Percentiles rank a stretch among this genome's conserved stretches.
These are phyloP conservation scores for Castanea mollissima DNA, from an alignment of 306 rosid species.

Conservation along the genomic window DNA sequence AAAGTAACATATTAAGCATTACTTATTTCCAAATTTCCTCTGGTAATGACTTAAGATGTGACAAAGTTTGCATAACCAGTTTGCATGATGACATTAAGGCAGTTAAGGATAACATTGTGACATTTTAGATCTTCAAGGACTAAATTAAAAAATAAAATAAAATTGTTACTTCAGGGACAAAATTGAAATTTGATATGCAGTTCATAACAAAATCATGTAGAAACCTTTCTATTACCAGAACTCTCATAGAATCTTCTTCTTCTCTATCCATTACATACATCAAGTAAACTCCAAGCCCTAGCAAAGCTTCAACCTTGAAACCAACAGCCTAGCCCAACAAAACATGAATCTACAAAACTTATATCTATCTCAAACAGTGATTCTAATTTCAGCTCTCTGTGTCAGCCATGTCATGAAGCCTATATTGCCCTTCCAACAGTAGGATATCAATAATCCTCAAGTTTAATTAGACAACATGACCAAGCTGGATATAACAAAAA, in stretches of 20 bases:
- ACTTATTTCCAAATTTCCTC: too few relatives aligned
- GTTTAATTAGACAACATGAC: not conserved
- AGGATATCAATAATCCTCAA: not conserved
- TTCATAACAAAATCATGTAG: too few relatives aligned
- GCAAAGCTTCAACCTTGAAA: not conserved
- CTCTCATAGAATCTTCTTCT: not conserved
- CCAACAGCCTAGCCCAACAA: not conserved
- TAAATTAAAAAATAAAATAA: too few relatives aligned
- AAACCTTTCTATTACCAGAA: not conserved
- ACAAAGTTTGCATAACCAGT: too few relatives aligned
- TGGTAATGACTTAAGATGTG: too few relatives aligned
- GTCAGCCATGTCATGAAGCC: not conserved
- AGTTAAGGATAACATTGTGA: too few relatives aligned
- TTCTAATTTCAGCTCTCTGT: not conserved
- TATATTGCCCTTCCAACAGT: not conserved
- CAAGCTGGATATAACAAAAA: not conserved
- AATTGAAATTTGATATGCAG: too few relatives aligned
- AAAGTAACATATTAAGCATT: too few relatives aligned
- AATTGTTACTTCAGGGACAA: too few relatives aligned
- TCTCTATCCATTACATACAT: not conserved
- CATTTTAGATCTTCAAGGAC: too few relatives aligned
- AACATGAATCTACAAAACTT: not conserved
- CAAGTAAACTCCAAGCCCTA: not conserved
- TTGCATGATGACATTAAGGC: too few relatives aligned
- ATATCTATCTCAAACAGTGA: not conserved